Base-by-base conservation (phyloP, 75 land plant species). In the Sequoiadendron giganteum region DNA sequence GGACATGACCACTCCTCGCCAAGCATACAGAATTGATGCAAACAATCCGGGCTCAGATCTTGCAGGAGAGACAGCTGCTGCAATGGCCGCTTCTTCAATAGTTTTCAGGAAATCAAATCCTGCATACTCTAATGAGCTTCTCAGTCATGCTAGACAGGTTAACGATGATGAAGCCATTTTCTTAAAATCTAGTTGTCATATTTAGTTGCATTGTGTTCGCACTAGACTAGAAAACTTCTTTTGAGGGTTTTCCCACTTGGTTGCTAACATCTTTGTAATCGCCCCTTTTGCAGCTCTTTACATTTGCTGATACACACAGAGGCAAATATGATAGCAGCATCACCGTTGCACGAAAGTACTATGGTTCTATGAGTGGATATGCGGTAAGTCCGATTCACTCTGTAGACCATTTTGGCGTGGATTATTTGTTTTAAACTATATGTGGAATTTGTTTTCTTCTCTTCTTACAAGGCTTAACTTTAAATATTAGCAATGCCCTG, bases 31-130 rank as follows among this genome's bases (percentile, higher is more conserved):
- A 61, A 88, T 93, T 86, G 92, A 92, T 70, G 76, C 91, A 30
- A 85, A 84, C 52, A 45, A 85, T 45, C 93, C 95, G 1, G 96
- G 96, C 1, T 93, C 96, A 0, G 96, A 95, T 79, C 89, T 95
- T 80, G 96, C 96, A 15, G 96, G 91, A 10, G 96, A 95, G 86
- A 94, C 95, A 47, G 94, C 96, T 1, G 96, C 96, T 6, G 96
- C 96, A n/a, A 87, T 95, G 90, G 94, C 96, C 39, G 85, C 95
- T 3, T 94, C 96, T 0, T 93, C 96, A 47, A 91, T 95, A 10
- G 95, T 90, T 30, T 94, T 93, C 90, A 87, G 91, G 38, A 58
- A 40, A 16, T 85, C 85, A 56, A 54, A 93, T 83, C 91, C 91
- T 39, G 85, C 88, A 1, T 94, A 94, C 88, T 89, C 95, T 15